Base-by-base conservation (phyloP, 1,284 basidiomycete genomes). In the Sphaerobolus stellatus region DNA sequence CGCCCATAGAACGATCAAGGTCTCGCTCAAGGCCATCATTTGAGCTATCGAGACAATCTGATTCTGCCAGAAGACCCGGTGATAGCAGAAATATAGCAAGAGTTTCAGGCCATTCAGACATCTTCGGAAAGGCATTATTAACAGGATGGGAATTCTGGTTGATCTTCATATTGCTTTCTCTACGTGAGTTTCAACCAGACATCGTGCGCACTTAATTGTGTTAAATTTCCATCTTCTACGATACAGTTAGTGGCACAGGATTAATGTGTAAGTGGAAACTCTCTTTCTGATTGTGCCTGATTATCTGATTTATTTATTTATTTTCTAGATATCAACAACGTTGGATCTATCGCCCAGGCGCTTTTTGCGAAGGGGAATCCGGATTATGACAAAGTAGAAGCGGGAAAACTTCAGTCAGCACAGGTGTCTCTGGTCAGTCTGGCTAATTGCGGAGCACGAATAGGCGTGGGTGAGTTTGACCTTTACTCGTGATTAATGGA, bases 311-410 rank as follows among this genome's bases (percentile, higher is more conserved):
- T 13, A 43, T 43, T n/a, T n/a, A n/a, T n/a, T n/a, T 16, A 29
- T 41, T 22, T 22, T 6, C 5, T 7, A 91, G 88, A 90, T 64
- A 97, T 97, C 74, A 96, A 96, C 72, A 98, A 98, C 62, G 92
- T 93, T 22, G 94, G 94, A n/a, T 88, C 89, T 0, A 92, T 97
- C 67, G 85, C 94, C 0, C 86, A 92, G 66, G 91, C 91, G 0
- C 76, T 98, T 13, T 92, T 86, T 58, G 82, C 87, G 13, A 77
- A 86, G 57, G 80, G 81, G 6, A 80, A 86, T 46, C 69, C 79
- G 1, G 64, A 76, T 3, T 91, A 88, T 62, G 84, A 92, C 61
- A 81, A 82, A 20, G 68, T 77, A 0, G 76, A 79, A 58, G 84
- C 92, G 0, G 78, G 85, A 2, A 81, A 82, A 50, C 86, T 86